Evolutionary conservation across 805 yeast species (phyloP).

Genomic region (Zygosaccharomyces rouxii): DNA sequence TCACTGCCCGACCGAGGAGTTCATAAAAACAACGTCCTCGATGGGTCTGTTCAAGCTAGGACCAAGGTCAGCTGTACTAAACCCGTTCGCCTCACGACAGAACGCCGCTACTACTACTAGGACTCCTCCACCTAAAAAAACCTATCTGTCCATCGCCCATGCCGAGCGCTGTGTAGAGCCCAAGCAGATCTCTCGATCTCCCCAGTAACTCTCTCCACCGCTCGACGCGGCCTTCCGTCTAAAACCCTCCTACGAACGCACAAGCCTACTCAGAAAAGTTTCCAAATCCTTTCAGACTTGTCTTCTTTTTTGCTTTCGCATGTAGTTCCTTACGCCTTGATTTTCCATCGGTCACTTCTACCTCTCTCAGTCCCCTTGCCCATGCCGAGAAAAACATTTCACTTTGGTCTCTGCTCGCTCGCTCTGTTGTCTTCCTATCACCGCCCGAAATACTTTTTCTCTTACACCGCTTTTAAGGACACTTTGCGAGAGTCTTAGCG

Average conservation of each 20-base stretch:
- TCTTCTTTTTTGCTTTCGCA: constrained; percentile 31
- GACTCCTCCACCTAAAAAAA: too few species aligned
- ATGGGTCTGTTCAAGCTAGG: constrained; percentile 35
- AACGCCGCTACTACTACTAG: too few species aligned
- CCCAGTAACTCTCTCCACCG: constrained; percentile 35
- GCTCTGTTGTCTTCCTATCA: too few species aligned
- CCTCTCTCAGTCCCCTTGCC: neutral
- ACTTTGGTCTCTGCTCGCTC: too few species aligned
- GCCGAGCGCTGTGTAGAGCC: constrained; percentile 33
- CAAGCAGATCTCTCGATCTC: constrained; percentile 31
- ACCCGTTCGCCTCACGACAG: too few species aligned
- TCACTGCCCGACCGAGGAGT: constrained; percentile 34
- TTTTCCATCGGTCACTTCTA: neutral
- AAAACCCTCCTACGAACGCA: constrained; percentile 30
- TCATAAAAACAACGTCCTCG: constrained; percentile 29
- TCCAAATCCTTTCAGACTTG: constrained; percentile 31
- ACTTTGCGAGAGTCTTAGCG: too few species aligned
- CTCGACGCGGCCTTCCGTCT: constrained; percentile 32
- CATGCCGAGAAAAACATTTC: neutral
- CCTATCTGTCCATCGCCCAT: constrained; percentile 21
- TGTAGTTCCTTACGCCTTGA: constrained; percentile 22
- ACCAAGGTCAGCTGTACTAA: neutral
- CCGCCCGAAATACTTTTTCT: too few species aligned
- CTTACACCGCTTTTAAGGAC: too few species aligned
- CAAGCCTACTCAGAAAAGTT: constrained; percentile 27